Percentiles rank a stretch among this genome's conserved stretches.
Conservation (phyloP, 345 rosid genomes). For the Eucalyptus dawsonii region DNA sequence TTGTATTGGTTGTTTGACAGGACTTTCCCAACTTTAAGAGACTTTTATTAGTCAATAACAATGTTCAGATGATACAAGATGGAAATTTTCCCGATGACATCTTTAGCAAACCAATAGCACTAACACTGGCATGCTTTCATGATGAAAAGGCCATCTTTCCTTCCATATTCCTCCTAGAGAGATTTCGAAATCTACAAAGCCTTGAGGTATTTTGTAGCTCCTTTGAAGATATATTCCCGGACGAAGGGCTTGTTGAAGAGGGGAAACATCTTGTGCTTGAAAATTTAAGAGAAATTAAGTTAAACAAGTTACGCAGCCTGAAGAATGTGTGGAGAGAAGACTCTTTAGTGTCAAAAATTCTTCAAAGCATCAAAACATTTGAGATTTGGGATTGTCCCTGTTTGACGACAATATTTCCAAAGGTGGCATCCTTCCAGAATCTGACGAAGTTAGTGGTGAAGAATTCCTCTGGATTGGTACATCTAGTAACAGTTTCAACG, state of each 20-base stretch:
- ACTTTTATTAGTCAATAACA: not conserved
- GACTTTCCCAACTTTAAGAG: not conserved
- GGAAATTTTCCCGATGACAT: not conserved
- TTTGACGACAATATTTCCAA: not conserved
- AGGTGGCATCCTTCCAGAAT: not conserved
- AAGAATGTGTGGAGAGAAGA: not conserved
- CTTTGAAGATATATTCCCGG: not conserved
- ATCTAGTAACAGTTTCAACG: rapidly evolving
- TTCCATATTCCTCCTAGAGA: not conserved
- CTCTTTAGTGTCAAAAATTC: not conserved
- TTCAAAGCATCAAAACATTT: rapidly evolving
- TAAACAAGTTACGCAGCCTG: not conserved
- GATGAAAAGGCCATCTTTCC: not conserved
- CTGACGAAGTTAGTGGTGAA: rapidly evolving
- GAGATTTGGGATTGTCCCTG: not conserved
- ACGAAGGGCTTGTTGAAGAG: rapidly evolving
- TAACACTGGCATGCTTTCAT: not conserved
- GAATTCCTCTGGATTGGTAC: not conserved
- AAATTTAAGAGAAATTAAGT: not conserved
- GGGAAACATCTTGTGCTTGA: not conserved
- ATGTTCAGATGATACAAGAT: not conserved
- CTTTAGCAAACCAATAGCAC: not conserved
- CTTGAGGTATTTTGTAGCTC: not conserved
- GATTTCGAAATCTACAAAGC: not conserved
- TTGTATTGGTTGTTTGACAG: not conserved